Percentiles rank a stretch among this genome's conserved stretches.
These are phyloP conservation scores for Nitzschia inconspicua DNA, from an alignment of 108 stramenopile genomes.

Conservation along the genomic window DNA sequence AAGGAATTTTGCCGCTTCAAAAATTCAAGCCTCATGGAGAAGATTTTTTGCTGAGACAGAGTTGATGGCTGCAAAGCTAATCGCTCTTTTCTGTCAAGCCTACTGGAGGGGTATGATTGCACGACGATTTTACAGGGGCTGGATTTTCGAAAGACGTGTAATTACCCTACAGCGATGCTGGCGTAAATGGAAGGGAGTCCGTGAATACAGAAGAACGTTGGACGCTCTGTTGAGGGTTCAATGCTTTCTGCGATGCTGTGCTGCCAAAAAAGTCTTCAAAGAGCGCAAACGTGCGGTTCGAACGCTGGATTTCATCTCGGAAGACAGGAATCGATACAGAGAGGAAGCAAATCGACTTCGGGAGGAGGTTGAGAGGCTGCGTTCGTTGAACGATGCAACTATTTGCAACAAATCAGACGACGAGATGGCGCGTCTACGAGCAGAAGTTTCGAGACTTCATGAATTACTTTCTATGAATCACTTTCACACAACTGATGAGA, in stretches of 20 bases:
- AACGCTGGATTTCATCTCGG: constrained; percentile 39
- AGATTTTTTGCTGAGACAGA: constrained; percentile 27
- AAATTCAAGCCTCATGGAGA: constrained; percentile 50
- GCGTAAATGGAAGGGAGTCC: constrained; percentile 9
- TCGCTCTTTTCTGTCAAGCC: constrained; percentile 58
- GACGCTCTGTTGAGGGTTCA: constrained; percentile 39
- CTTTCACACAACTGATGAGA: too few species aligned
- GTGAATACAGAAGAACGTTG: constrained; percentile 5
- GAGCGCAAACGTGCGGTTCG: constrained; percentile 49
- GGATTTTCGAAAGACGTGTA: constrained; percentile 37
- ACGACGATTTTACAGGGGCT: constrained; percentile 24
- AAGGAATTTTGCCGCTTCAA: constrained; percentile 33
- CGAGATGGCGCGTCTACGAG: constrained; percentile 34
- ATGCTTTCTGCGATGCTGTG: constrained; percentile 32
- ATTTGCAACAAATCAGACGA: background rate
- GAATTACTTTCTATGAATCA: too few species aligned
- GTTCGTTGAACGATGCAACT: background rate
- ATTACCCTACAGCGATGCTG: constrained; percentile 37
- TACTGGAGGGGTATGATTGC: constrained; percentile 41
- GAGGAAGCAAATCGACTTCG: constrained; percentile 48
- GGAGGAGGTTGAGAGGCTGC: constrained; percentile 34
- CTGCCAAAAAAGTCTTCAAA: constrained; percentile 23
- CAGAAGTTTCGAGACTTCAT: constrained; percentile 37
- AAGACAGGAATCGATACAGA: constrained; percentile 56
- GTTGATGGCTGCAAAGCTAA: constrained; percentile 34